phyloP scores from a whole-genome alignment of 495 filamentous ascomycete genomes.

The Podospora comata region DNA sequence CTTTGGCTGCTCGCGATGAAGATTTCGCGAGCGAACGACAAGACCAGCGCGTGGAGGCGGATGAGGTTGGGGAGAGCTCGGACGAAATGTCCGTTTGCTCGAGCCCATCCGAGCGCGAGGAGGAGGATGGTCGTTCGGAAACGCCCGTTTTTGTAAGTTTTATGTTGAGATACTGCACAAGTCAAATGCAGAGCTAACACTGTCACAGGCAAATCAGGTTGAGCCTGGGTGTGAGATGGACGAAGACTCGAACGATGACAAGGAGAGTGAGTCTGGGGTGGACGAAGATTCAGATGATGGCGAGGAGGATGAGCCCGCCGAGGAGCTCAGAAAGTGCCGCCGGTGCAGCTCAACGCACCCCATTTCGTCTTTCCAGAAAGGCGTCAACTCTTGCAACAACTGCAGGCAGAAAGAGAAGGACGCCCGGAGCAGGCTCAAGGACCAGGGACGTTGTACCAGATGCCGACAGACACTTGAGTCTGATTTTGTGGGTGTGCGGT shows the following conservation, averaged over 20 bases:
- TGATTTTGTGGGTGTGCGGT: background rate
- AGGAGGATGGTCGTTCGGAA: no score
- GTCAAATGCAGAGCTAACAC: no score
- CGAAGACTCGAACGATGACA: no score
- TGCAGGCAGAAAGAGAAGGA: background rate
- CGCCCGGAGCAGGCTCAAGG: background rate
- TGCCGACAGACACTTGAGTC: background rate
- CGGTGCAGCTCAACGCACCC: background rate
- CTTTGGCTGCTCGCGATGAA: background rate
- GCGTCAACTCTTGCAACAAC: background rate
- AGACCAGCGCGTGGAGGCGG: background rate
- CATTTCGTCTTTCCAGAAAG: background rate
- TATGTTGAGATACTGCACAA: no score
- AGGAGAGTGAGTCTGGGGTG: no score
- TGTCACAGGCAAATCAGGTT: background rate
- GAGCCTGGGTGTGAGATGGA: background rate
- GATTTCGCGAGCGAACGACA: background rate
- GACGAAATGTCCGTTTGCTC: background rate
- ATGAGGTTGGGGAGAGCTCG: background rate
- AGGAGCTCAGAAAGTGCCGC: background rate
- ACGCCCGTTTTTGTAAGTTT: no score
- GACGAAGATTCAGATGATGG: background rate
- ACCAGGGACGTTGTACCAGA: background rate
- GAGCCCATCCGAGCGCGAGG: no score
- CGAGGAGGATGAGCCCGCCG: background rate